Evolutionary conservation across 257 asterid species (phyloP).

Genomic region (Solanum lignicaule): DNA sequence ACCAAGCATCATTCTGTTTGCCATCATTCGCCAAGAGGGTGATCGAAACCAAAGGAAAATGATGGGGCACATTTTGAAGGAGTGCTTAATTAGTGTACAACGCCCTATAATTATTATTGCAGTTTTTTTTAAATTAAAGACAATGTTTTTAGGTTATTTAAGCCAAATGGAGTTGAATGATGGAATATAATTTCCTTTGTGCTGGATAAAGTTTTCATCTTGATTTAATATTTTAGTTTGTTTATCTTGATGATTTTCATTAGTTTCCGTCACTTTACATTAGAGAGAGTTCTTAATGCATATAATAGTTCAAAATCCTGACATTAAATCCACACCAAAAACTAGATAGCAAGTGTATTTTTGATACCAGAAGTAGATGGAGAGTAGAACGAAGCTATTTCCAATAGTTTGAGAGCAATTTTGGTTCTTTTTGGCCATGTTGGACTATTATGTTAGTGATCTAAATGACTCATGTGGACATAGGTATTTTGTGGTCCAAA

Average conservation of each 20-base stretch:
- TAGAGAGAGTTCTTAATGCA: not conserved
- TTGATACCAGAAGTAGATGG: too few species aligned
- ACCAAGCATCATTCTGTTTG: constrained; percentile 88
- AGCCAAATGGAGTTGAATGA: not conserved
- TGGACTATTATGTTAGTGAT: too few species aligned
- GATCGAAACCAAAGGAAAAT: constrained; percentile 54
- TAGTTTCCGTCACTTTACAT: not conserved
- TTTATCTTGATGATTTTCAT: not conserved
- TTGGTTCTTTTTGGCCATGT: too few species aligned
- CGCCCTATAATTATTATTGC: not conserved
- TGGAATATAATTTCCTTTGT: not conserved
- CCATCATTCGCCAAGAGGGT: constrained; percentile 87
- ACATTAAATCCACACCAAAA: not conserved
- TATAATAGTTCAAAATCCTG: not conserved
- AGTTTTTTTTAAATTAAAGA: not conserved
- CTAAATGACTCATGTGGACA: too few species aligned
- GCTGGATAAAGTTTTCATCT: not conserved
- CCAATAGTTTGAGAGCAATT: too few species aligned
- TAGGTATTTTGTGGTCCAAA: too few species aligned
- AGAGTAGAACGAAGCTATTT: too few species aligned
- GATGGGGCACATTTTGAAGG: not conserved
- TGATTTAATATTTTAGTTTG: not conserved
- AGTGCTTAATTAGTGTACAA: not conserved
- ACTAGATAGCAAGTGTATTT: too few species aligned
- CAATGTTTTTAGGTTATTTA: not conserved